A percentile compares a stretch with the other conserved stretches of the same genome.
phyloP scores from a whole-genome alignment of 495 filamentous ascomycete species.

The Neurospora hispaniola region DNA sequence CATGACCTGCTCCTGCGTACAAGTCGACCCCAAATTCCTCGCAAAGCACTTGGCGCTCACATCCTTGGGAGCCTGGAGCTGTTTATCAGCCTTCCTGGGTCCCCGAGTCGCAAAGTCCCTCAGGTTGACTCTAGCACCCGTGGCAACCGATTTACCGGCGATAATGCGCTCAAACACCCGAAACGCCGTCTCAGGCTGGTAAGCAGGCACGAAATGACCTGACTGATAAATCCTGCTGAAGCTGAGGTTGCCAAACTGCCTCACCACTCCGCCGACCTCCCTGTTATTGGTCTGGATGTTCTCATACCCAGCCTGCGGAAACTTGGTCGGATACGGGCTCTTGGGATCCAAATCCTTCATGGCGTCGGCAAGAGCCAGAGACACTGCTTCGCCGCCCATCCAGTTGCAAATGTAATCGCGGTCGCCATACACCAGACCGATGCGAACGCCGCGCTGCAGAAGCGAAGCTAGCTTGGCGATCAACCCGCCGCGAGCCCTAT shows the following conservation, averaged over 20 bases:
- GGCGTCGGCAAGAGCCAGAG: conserved; percentile 39
- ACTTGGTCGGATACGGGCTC: conserved; percentile 20
- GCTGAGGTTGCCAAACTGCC: conserved; percentile 57
- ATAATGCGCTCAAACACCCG: conserved; percentile 57
- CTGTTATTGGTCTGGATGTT: conserved; percentile 39
- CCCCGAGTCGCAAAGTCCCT: conserved; percentile 44
- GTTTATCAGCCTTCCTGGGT: conserved; percentile 34
- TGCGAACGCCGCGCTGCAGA: conserved; percentile 47
- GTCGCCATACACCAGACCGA: conserved; percentile 58
- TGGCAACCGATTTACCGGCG: conserved; percentile 48
- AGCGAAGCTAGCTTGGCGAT: conserved; percentile 42
- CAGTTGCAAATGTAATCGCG: conserved; percentile 61
- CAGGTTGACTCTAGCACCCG: conserved; percentile 41
- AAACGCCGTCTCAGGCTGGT: conserved; percentile 55
- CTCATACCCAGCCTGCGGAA: conserved; percentile 41
- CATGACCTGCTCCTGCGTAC: conserved; percentile 34
- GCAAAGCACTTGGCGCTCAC: conserved; percentile 47
- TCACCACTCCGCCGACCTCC: conserved; percentile 52
- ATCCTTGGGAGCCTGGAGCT: conserved; percentile 30
- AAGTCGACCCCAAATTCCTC: conserved; percentile 39
- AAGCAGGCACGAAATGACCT: conserved; percentile 62
- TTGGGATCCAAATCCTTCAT: neutral
- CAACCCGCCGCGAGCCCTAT: conserved; percentile 37
- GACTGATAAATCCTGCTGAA: conserved; percentile 61
- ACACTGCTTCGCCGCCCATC: conserved; percentile 52